phyloP scores from a whole-genome alignment of 257 asterid species.

The Plantago major region DNA sequence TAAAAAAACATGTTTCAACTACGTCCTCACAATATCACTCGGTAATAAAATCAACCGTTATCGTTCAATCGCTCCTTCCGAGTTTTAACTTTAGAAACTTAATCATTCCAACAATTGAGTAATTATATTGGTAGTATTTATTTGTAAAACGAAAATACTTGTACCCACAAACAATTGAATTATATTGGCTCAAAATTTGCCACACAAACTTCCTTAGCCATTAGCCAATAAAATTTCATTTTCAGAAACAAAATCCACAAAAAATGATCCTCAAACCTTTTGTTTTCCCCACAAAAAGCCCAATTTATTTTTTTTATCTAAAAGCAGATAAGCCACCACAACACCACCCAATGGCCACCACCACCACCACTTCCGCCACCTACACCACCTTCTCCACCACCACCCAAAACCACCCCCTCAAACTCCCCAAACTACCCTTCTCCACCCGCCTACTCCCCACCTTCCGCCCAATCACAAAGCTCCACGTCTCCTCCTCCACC shows the following conservation, averaged over 20 bases:
- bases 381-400: constrained; percentile 27
- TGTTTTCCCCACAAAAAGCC: not conserved
- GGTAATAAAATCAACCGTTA: too few relatives aligned
- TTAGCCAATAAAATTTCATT: constrained; percentile 25
- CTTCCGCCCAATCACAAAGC: constrained; percentile 43
- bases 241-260: constrained; percentile 14
- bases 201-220: constrained; percentile 22
- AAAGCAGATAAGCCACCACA: not conserved
- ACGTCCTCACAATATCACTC: too few relatives aligned
- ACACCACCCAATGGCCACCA: constrained; percentile 17
- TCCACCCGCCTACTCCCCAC: constrained; percentile 22
- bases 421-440: constrained; percentile 16
- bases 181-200: constrained; percentile 25
- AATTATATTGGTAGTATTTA: constrained; percentile 18
- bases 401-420: constrained; percentile 11
- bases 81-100: too few relatives aligned
- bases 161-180: too few relatives aligned
- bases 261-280: too few relatives aligned
- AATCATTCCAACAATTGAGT: too few relatives aligned
- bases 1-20: too few relatives aligned
- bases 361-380: constrained; percentile 27
- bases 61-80: too few relatives aligned
- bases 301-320: constrained; percentile 16
- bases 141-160: too few relatives aligned
- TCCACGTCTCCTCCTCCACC: constrained; percentile 76